Conservation (phyloP, 495 filamentous ascomycete genomes). For the Hypoxylon rickii region DNA sequence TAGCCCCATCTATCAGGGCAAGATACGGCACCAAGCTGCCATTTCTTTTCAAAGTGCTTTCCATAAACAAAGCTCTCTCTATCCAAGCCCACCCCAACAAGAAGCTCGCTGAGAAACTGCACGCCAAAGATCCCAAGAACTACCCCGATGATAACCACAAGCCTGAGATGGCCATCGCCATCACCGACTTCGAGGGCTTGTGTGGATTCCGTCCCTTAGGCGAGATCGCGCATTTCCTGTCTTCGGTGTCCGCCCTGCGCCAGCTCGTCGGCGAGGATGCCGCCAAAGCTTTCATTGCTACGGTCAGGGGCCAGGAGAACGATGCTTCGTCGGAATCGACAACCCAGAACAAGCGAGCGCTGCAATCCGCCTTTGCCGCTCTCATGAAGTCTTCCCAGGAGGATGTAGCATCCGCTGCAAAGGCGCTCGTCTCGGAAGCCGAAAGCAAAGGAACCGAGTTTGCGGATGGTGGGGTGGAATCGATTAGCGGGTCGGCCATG, state of each 20-base stretch:
- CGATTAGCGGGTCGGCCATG: slow-evolving; percentile 68
- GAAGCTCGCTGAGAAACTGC: slow-evolving; percentile 88
- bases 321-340: slow-evolving; percentile 55
- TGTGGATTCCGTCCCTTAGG: slow-evolving; percentile 90
- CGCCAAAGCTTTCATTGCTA: slow-evolving; percentile 68
- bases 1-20: slow-evolving; percentile 71
- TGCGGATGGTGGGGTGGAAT: slow-evolving; percentile 63
- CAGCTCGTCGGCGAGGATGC: slow-evolving; percentile 73
- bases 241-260: slow-evolving; percentile 71
- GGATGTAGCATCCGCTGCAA: slow-evolving; percentile 64
- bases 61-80: slow-evolving; percentile 88
- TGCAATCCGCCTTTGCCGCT: slow-evolving; percentile 72
- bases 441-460: slow-evolving; percentile 63
- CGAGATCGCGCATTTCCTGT: slow-evolving; percentile 86
- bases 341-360: slow-evolving; percentile 74
- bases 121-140: slow-evolving; percentile 84
- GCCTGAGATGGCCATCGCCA: slow-evolving; percentile 97
- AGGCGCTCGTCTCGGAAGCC: slow-evolving; percentile 72
- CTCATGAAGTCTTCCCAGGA: slow-evolving; percentile 78
- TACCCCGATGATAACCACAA: slow-evolving; percentile 99
- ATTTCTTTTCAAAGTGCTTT: slow-evolving; percentile 97
- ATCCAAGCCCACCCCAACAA: slow-evolving; percentile 99
- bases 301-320: slow-evolving; percentile 65
- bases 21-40: slow-evolving; percentile 81
- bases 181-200: slow-evolving; percentile 93